Evolutionary conservation across 2,329 filamentous ascomycete genomes (phyloP).

Genomic region (Dothistroma pini): DNA sequence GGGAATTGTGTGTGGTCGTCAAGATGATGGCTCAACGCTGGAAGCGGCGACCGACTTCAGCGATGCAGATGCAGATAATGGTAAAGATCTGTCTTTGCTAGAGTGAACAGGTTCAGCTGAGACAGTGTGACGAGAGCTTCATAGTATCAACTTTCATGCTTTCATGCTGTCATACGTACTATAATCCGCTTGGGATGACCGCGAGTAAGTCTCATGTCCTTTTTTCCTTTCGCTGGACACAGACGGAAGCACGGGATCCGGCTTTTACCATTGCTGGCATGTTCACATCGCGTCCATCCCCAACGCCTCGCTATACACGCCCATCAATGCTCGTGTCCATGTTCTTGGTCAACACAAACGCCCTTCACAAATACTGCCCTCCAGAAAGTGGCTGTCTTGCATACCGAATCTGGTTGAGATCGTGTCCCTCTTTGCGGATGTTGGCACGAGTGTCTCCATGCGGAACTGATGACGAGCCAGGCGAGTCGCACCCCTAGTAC

Average conservation of each 20-base stretch:
- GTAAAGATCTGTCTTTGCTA: no score
- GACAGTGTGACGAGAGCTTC: no score
- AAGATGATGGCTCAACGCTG: no score
- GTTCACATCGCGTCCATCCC: conserved; percentile 1
- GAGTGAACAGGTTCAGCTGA: no score
- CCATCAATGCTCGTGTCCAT: not conserved
- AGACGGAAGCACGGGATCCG: conserved; percentile 6
- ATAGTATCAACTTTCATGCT: not conserved
- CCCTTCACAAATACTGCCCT: not conserved
- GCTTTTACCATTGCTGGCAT: not conserved
- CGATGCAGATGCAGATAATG: no score
- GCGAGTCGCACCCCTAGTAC: conserved; percentile 57
- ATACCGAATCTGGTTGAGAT: not conserved
- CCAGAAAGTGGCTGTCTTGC: not conserved
- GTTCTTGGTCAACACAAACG: not conserved
- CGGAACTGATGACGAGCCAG: not conserved
- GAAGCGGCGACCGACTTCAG: no score
- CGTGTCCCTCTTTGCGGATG: not conserved
- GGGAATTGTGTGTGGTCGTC: no score
- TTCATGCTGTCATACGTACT: not conserved
- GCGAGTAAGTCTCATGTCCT: conserved; percentile 7
- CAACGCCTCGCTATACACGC: conserved; percentile 3
- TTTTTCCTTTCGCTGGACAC: not conserved
- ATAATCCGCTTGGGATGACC: conserved; percentile 3
- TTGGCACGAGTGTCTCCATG: not conserved